Conservation (phyloP, 208 protist species). For the Leishmania amazonensis region DNA sequence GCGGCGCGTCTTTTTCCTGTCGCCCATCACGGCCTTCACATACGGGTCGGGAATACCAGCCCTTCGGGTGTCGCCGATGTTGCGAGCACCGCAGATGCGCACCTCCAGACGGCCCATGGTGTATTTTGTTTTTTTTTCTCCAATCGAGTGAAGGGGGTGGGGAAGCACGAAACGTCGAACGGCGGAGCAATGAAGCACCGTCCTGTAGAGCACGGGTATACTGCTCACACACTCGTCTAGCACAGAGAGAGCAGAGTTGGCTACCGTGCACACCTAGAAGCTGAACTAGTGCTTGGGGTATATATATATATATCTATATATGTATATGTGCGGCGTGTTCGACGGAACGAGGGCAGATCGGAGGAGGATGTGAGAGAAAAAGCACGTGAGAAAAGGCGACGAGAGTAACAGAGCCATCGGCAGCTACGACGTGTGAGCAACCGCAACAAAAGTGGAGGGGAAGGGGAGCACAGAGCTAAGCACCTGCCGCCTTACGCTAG, state of each 20-base stretch:
- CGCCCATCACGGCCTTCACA: slow-evolving; percentile 48
- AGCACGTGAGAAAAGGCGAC: not conserved
- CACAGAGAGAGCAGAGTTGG: not conserved
- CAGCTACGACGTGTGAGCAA: not conserved
- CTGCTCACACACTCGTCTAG: not conserved
- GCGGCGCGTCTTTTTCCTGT: slow-evolving; percentile 50
- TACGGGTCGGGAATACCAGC: slow-evolving; percentile 66
- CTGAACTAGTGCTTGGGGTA: not conserved
- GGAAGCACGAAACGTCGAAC: not conserved
- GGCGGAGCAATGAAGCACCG: not conserved
- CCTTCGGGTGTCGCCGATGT: slow-evolving; percentile 53
- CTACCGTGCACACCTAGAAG: not conserved
- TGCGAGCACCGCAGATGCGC: slow-evolving; percentile 58
- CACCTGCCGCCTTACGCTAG: no score
- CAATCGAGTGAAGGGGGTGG: not conserved
- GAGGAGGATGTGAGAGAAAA: not conserved
- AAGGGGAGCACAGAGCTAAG: not conserved
- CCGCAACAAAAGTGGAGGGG: not conserved
- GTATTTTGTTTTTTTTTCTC: not conserved
- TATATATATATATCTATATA: not conserved
- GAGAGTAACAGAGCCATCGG: not conserved
- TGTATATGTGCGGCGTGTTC: not conserved
- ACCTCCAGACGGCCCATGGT: slow-evolving; percentile 74
- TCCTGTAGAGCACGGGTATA: not conserved
- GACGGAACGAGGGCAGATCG: no score